Evolutionary conservation across 1,284 basidiomycete genomes (phyloP), one percentile per base, ranked within the genome.

Genomic region (Waitea zeae): DNA sequence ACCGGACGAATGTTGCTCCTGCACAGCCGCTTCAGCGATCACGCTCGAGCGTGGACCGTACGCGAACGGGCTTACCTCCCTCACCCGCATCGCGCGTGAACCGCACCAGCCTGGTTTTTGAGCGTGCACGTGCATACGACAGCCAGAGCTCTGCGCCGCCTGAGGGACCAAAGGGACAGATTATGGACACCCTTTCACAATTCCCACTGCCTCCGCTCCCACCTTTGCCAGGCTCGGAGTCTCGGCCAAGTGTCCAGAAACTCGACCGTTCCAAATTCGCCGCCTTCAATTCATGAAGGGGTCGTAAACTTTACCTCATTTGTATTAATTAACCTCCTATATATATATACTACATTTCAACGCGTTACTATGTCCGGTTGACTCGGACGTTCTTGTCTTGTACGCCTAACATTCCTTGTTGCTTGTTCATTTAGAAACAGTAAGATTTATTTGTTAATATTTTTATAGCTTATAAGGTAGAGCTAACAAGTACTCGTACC

Each of bases 91-190:
- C 44, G 18, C 41, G 42, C 9, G n/a, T 26, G 24, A 26, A 26
- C 9, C 44, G 63, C 37, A 61, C 66, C 36, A 71, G 67, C 40
- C 36, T 68, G 34, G 64, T 74, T 17, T 45, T 65, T 5, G 67
- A 68, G 42, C 51, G 63, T 41, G 61, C 63, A 2, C 61, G 50
- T 44, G 57, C 58, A 14, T 59, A 51, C 30, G 50, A 53, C 17
- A 28, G 3, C 19, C 26, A 46, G 42, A 20, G 33, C 40, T 35
- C 44, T 34, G 20, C 39, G 46, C 48, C 32, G 7, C 39, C 44
- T 2, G 49, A 42, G 30, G 38, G 38, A 32, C 38, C 42, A 20
- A 35, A 39, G 39, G 36, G 36, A 43, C 39, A 48, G 44, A 38
- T 44, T 39, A 48, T 51, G 46, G 41, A 45, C n/a, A 40, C 46